Base-by-base conservation (phyloP, 305 asterid species). In the Fraxinus ornus region DNA sequence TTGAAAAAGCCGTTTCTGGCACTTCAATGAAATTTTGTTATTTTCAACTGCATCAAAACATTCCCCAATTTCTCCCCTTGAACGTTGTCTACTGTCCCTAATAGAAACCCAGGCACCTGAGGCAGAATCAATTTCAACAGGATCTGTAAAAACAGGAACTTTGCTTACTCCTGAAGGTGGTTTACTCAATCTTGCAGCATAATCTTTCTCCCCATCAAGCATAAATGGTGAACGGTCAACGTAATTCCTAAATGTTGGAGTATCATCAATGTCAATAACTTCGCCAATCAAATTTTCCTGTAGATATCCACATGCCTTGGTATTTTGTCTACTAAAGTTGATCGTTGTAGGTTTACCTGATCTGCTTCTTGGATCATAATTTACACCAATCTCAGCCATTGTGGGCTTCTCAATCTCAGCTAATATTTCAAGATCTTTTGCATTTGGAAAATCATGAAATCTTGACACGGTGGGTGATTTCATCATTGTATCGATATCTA, bases 241-340 rank as follows among this genome's bases (percentile, higher is more conserved):
- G 79, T 88, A 82, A 60, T 85, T 85, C 73, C 79, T 75, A 80
- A 85, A 87, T 85, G 89, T 84, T 82, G 84, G 83, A 60, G 86
- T 73, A 73, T 87, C 89, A 55, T 90, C 92, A 75, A 87, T 85
- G 78, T 93, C 88, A 86, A 97, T 92, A 79, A 93, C 93, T 89
- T 95, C 98, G 85, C 97, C 98, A 64, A 87, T 82, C 77, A 87
- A 81, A 86, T 89, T 86, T 76, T 88, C 91, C 82, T 80, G 87
- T 73, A 73, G 84, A 83, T 82, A 82, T 78, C 89, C 90, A 82
- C 91, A 80, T 49, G 73, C 87, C 85, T 88, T 86, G 28, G 60
- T 66, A 81, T 81, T 83, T 83, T 80, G 85, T 84, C 84, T 55
- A 71, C 84, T 57, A 79, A 88, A 75, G 78, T 83, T 84, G 47